Conservation (phyloP, 176 grass and related monocot species). For the Juncus effusus region DNA sequence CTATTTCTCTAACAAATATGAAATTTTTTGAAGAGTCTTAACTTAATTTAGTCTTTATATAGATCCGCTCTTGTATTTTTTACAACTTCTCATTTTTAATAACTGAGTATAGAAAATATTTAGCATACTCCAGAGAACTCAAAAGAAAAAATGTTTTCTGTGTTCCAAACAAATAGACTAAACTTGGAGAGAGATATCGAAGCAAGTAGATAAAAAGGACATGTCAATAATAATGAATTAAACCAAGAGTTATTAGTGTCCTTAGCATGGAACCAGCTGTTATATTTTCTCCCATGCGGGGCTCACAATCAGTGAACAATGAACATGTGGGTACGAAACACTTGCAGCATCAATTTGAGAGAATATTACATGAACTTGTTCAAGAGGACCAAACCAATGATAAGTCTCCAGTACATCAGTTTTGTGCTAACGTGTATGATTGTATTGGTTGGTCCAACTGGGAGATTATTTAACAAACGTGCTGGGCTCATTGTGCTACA, state of each 20-base stretch:
- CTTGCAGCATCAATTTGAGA: neutral
- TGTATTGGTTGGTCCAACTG: too few species aligned
- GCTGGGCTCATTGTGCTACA: slow-evolving; percentile 11
- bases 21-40: neutral
- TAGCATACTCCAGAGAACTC: too few species aligned
- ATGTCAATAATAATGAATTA: slow-evolving; percentile 23
- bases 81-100: too few species aligned
- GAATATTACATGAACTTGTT: neutral
- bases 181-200: slow-evolving; percentile 7
- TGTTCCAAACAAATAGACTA: neutral
- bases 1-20: neutral
- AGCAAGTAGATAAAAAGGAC: slow-evolving; percentile 2
- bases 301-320: neutral
- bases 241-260: slow-evolving; percentile 10
- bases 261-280: slow-evolving; percentile 17
- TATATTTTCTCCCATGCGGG: neutral
- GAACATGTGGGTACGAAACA: neutral
- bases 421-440: neutral
- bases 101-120: too few species aligned
- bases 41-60: neutral
- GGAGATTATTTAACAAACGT: neutral
- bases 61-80: neutral
- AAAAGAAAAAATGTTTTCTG: too few species aligned
- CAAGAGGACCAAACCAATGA: neutral
- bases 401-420: neutral